phyloP scores from a whole-genome alignment of 2,329 filamentous ascomycete species.

The Lachnellula subtilissima region DNA sequence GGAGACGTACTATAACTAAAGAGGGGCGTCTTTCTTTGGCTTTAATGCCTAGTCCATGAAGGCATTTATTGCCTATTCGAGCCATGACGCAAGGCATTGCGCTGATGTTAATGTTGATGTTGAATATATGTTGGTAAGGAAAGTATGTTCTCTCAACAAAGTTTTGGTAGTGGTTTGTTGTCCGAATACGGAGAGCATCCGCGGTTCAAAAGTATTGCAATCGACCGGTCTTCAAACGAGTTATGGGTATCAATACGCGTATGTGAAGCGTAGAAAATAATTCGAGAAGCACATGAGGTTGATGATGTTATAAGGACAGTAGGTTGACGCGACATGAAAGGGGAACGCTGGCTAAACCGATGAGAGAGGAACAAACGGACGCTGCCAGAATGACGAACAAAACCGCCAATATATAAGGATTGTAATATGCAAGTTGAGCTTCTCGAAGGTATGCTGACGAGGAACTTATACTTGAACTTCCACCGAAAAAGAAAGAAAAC shows the following conservation, averaged over 20 bases:
- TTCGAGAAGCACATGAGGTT: neutral
- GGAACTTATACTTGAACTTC: neutral
- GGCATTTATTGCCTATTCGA: slow-evolving; percentile 14
- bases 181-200: neutral
- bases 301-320: neutral
- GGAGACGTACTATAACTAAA: slow-evolving; percentile 16
- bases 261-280: neutral
- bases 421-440: neutral
- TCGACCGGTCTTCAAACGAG: no score
- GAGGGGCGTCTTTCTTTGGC: slow-evolving; percentile 10
- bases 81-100: slow-evolving; percentile 16
- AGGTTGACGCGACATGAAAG: neutral
- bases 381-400: neutral
- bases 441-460: neutral
- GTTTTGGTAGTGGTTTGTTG: neutral
- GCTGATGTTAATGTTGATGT: neutral
- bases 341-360: slow-evolving; percentile 4
- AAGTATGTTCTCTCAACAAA: neutral
- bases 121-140: neutral
- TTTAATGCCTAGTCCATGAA: slow-evolving; percentile 14
- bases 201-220: neutral
- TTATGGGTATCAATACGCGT: neutral
- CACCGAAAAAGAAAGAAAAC: neutral
- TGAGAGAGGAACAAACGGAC: neutral
- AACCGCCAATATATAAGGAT: neutral